phyloP scores from a whole-genome alignment of 257 asterid genomes.

The Salvia splendens region DNA sequence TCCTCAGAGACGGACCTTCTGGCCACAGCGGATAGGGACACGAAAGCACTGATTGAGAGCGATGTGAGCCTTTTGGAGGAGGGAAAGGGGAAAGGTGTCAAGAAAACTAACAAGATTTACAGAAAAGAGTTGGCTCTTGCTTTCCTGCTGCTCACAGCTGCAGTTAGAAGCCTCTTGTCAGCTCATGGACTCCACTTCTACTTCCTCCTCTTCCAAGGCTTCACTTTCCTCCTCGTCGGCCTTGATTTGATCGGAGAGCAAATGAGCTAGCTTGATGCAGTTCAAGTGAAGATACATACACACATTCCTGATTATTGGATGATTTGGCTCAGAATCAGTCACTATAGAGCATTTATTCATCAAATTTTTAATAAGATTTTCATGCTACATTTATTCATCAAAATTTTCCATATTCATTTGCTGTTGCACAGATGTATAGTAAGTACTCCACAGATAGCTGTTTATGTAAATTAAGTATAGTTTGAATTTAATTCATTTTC shows the following conservation, averaged over 20 bases:
- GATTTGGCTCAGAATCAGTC: no score
- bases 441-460: no score
- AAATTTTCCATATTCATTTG: background rate
- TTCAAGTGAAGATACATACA: background rate
- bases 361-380: constrained; percentile 18
- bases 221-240: constrained; percentile 67
- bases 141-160: constrained; percentile 61
- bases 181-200: constrained; percentile 79
- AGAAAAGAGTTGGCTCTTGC: constrained; percentile 73
- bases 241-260: constrained; percentile 77
- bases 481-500: constrained; percentile 26
- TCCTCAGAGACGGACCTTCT: constrained; percentile 59
- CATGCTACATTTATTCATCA: no score
- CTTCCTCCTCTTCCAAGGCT: constrained; percentile 79
- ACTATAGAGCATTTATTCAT: constrained; percentile 12
- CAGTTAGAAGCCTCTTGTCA: constrained; percentile 64
- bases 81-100: constrained; percentile 36
- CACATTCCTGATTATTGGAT: no score
- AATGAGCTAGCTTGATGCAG: constrained; percentile 30
- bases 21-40: constrained; percentile 46
- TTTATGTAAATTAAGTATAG: constrained; percentile 19
- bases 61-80: constrained; percentile 42
- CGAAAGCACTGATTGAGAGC: constrained; percentile 33
- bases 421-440: no score
- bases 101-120: constrained; percentile 66